phyloP scores from a whole-genome alignment of 495 filamentous ascomycete species.

The Podospora pseudocomata region DNA sequence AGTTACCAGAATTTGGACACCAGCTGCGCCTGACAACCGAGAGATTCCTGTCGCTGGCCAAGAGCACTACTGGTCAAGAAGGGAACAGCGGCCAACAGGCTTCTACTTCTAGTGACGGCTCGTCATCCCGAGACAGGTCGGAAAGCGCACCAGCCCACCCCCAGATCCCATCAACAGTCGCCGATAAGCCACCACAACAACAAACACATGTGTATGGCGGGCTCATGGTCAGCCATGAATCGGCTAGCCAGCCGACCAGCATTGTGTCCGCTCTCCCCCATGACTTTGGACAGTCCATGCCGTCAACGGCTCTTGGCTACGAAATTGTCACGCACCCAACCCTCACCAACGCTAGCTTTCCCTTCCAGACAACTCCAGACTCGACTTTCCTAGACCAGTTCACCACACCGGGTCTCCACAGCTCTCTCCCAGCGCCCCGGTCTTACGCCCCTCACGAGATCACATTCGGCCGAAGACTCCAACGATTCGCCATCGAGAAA shows the following conservation, averaged over 20 bases:
- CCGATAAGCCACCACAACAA: neutral
- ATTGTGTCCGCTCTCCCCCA: constrained; percentile 9
- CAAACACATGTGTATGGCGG: constrained; percentile 22
- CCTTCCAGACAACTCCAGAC: constrained; percentile 24
- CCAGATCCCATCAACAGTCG: neutral
- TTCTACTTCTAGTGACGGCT: constrained; percentile 7
- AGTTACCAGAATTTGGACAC: constrained; percentile 49
- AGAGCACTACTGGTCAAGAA: constrained; percentile 34
- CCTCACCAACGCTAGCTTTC: constrained; percentile 36
- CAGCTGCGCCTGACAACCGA: constrained; percentile 45
- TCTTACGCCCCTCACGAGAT: constrained; percentile 59
- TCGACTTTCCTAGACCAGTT: constrained; percentile 15
- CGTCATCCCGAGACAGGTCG: neutral
- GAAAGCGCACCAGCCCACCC: constrained; percentile 5
- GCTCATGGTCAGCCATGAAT: constrained; percentile 31
- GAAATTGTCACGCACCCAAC: constrained; percentile 37
- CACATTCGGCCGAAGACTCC: constrained; percentile 67
- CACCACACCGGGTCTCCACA: constrained; percentile 18
- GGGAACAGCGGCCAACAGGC: constrained; percentile 26
- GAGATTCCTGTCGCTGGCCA: constrained; percentile 44
- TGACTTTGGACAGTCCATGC: neutral
- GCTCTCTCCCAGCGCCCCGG: constrained; percentile 36
- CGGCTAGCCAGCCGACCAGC: constrained; percentile 7
- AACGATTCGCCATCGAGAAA: constrained; percentile 62
- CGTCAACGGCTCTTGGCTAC: constrained; percentile 19